Base-by-base conservation (phyloP, 23 red algal genomes). In the Agarophyton chilense region DNA sequence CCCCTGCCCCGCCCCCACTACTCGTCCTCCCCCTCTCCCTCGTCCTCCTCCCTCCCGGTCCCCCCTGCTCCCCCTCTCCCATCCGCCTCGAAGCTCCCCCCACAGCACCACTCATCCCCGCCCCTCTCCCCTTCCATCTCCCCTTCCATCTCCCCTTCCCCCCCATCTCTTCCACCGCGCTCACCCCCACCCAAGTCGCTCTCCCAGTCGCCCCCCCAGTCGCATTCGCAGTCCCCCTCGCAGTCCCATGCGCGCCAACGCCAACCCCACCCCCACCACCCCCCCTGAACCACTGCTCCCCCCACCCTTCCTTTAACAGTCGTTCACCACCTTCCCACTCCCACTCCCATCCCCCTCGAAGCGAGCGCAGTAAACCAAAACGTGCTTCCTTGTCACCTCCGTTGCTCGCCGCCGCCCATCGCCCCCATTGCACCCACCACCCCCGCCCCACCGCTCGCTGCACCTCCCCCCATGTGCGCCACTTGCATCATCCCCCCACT, bases 341-440 rank as follows among this genome's bases (percentile, higher is more conserved):
- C n/a, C n/a, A n/a, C n/a, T n/a, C n/a, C n/a, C n/a, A n/a, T n/a
- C n/a, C 9, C 21, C 52, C 16, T 22, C 16, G 3, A 22, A 55
- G 52, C 21, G 21, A 56, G 52, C 52, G 4, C 52, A 56, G 17
- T 13, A 46, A 16, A 10, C 10, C 52, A 56, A 7, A 14, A 24
- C 12, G 24, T 51, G 50, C 50, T 34, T 38, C 22, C 47, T 58
- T 80, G 76, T 81, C 52, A 44, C 51, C 77, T 39, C 29, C 77
- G 52, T 81, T 60, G 77, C 53, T 72, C 65, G 65, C 36, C 56
- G 56, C 56, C 56, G 25, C 56, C 56, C 5, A 21, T 24, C 52
- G 4, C 21, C 9, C 52, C 52, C 52, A 17, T n/a, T n/a, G n/a
- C n/a, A n/a, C n/a, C 52, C 62, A 67, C 35, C 62, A 6, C 62